Evolutionary conservation across 1,284 basidiomycete genomes (phyloP).

Genomic region (Earliella scabrosa): DNA sequence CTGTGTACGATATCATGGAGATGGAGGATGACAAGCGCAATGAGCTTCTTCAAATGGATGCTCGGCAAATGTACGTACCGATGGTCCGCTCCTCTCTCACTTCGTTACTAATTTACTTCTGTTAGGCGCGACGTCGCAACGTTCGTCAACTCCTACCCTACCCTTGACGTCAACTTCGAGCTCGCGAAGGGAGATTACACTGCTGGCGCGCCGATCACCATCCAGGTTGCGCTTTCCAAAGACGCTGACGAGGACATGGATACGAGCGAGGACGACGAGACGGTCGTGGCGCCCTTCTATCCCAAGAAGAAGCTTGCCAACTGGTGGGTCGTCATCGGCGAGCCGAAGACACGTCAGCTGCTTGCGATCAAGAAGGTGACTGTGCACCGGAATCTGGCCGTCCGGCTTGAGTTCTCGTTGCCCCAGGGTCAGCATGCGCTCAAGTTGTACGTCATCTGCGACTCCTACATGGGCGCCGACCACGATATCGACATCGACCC

Average conservation of each 20-base stretch:
- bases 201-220: slow-evolving; percentile 80
- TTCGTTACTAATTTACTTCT: slow-evolving; percentile 20
- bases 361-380: slow-evolving; percentile 97
- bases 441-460: slow-evolving; percentile 92
- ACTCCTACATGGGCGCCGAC: slow-evolving; percentile 89
- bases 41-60: slow-evolving; percentile 84
- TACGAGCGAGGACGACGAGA: slow-evolving; percentile 64
- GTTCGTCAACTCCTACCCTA: slow-evolving; percentile 95
- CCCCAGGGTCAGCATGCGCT: slow-evolving; percentile 84
- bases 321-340: slow-evolving; percentile 97
- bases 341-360: slow-evolving; percentile 73
- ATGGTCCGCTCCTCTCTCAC: not conserved
- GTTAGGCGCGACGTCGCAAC: slow-evolving; percentile 84
- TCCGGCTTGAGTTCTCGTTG: slow-evolving; percentile 90
- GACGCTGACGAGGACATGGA: slow-evolving; percentile 88
- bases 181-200: slow-evolving; percentile 86
- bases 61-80: slow-evolving; percentile 77
- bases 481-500: slow-evolving; percentile 84
- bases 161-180: slow-evolving; percentile 86
- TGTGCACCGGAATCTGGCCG: slow-evolving; percentile 74
- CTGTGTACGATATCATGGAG: slow-evolving; percentile 96
- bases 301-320: slow-evolving; percentile 90
- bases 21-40: slow-evolving; percentile 92
- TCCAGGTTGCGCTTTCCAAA: slow-evolving; percentile 81
- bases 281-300: slow-evolving; percentile 91